A percentile compares a stretch with the other conserved stretches of the same genome.
These are phyloP conservation scores for Quercus berberidifolia DNA, from an alignment of 306 rosid genomes.

Conservation along the genomic window DNA sequence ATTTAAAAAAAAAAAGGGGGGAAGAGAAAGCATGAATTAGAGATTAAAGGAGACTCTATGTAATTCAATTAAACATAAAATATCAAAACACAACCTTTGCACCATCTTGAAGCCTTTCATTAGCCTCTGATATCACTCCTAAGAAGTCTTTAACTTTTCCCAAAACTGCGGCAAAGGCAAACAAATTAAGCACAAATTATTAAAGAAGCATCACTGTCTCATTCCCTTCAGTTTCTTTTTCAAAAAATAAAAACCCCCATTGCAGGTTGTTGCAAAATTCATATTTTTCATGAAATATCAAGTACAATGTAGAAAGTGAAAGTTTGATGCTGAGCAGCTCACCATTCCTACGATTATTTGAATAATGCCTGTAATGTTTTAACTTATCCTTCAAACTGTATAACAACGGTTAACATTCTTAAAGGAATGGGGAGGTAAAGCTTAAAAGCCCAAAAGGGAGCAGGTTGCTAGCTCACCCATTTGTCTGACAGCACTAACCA, in stretches of 20 bases:
- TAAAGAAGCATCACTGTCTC: neutral
- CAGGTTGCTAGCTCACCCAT: too few relatives aligned
- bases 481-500: too few relatives aligned
- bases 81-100: slow-evolving; percentile 57
- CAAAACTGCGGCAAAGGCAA: slow-evolving; percentile 31
- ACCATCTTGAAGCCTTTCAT: slow-evolving; percentile 47
- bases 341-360: too few relatives aligned
- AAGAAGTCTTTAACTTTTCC: slow-evolving; percentile 58
- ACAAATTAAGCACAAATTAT: slow-evolving; percentile 2
- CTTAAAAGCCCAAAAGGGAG: too few relatives aligned
- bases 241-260: neutral
- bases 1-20: neutral
- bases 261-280: too few relatives aligned
- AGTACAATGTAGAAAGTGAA: too few relatives aligned
- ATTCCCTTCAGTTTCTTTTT: neutral
- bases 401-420: too few relatives aligned
- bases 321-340: too few relatives aligned
- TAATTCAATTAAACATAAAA: neutral
- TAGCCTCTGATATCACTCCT: slow-evolving; percentile 77
- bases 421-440: too few relatives aligned
- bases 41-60: neutral
- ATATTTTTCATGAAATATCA: too few relatives aligned
- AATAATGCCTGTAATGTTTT: too few relatives aligned
- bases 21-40: neutral
- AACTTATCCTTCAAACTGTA: too few relatives aligned